These are phyloP conservation scores for Dispira simplex DNA, from an alignment of 192 early-diverging fungal genomes.

Conservation along the genomic window DNA sequence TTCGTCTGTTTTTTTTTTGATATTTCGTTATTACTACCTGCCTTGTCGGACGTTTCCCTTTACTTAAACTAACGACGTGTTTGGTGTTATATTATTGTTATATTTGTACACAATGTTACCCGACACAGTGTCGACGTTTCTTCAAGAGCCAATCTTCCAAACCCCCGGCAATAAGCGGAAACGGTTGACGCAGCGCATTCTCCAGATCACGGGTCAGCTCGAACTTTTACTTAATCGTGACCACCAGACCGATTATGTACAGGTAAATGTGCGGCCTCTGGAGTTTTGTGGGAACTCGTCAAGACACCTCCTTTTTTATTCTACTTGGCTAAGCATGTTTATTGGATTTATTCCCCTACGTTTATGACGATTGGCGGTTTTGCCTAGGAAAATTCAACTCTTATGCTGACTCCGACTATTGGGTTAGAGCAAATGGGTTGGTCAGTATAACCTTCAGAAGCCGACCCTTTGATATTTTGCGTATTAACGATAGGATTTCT, in stretches of 20 bases:
- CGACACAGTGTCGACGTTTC: constrained; percentile 4
- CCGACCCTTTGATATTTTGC: no score
- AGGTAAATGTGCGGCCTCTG: background rate
- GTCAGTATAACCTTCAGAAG: background rate
- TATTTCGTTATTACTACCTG: background rate
- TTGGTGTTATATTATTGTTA: no score
- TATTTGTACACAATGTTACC: no score
- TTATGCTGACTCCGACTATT: background rate
- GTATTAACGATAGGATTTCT: no score
- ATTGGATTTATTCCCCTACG: background rate
- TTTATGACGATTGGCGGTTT: background rate
- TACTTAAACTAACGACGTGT: no score
- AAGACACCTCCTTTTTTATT: background rate
- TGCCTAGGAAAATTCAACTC: background rate
- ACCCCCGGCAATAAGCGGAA: constrained; percentile 8
- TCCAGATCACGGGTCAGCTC: constrained; percentile 8
- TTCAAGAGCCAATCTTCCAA: constrained; percentile 9
- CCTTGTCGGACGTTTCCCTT: no score
- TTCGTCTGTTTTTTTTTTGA: background rate
- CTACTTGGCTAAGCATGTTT: background rate
- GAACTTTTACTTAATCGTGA: constrained; percentile 10
- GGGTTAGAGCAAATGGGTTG: background rate
- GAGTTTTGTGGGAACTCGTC: background rate
- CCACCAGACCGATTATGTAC: constrained; percentile 9
- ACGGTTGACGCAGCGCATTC: constrained; percentile 3